phyloP scores from a whole-genome alignment of 2,329 filamentous ascomycete genomes.

The Fusarium redolens region DNA sequence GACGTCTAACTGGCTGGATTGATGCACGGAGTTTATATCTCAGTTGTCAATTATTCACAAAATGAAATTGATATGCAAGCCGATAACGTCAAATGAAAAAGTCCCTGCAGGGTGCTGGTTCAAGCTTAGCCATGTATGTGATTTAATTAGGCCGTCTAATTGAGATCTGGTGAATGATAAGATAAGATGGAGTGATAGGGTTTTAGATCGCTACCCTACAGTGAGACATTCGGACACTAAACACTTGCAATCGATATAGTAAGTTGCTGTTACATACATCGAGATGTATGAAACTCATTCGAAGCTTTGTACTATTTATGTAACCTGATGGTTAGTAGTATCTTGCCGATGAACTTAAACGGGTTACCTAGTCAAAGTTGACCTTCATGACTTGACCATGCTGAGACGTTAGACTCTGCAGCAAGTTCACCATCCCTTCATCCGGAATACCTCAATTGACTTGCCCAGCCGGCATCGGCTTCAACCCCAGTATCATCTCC shows the following conservation, averaged over 20 bases:
- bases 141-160: background rate
- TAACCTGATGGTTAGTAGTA: too few species aligned
- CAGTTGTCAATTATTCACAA: background rate
- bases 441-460: accelerated
- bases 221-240: too few species aligned
- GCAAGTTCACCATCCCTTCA: too few species aligned
- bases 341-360: too few species aligned
- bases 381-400: accelerated
- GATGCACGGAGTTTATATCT: background rate
- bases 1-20: background rate
- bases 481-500: background rate
- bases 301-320: too few species aligned
- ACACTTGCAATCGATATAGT: too few species aligned
- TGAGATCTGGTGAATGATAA: background rate
- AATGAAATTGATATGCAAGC: background rate
- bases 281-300: too few species aligned
- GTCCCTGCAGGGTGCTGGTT: background rate
- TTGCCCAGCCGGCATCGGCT: background rate
- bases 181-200: background rate
- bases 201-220: background rate
- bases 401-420: background rate
- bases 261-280: too few species aligned
- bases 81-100: background rate
- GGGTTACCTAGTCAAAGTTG: too few species aligned
- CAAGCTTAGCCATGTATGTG: background rate